Evolutionary conservation across 768 basidiomycete species (phyloP).

Genomic region (Stropharia rugosoannulata): DNA sequence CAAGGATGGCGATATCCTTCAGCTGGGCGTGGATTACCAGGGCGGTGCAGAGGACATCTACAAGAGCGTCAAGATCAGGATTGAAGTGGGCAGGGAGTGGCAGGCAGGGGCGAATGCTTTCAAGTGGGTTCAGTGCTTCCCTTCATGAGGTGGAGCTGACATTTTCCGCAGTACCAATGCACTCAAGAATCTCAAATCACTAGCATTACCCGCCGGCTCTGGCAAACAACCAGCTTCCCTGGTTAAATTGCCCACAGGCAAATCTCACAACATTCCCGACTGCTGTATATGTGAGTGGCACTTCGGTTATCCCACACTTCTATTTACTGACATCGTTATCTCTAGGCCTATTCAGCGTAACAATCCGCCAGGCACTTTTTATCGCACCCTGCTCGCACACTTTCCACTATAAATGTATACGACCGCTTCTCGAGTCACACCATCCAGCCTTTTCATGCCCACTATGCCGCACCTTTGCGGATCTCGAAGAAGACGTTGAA

Average conservation of each 20-base stretch:
- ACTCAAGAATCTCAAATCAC: constrained; percentile 77
- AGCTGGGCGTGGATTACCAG: constrained; percentile 97
- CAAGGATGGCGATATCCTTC: constrained; percentile 92
- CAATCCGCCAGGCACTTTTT: constrained; percentile 94
- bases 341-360: constrained; percentile 73
- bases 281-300: constrained; percentile 86
- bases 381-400: constrained; percentile 98
- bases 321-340: constrained; percentile 2
- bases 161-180: constrained; percentile 49
- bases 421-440: constrained; percentile 85
- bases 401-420: constrained; percentile 96
- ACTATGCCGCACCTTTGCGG: constrained; percentile 91
- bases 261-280: constrained; percentile 59
- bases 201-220: constrained; percentile 39
- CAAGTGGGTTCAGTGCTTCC: constrained; percentile 55
- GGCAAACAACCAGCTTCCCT: constrained; percentile 19
- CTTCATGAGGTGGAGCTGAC: constrained; percentile 6
- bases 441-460: constrained; percentile 95
- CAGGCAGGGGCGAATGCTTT: constrained; percentile 86
- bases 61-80: constrained; percentile 93
- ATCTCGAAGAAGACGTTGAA: constrained; percentile 95
- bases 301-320: not conserved
- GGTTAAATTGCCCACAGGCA: constrained; percentile 17
- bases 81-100: constrained; percentile 91
- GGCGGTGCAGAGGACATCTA: constrained; percentile 97